Evolutionary conservation across 495 filamentous ascomycete genomes (phyloP), one percentile per base, ranked within the genome.

Genomic region (Daldinia bambusicola): DNA sequence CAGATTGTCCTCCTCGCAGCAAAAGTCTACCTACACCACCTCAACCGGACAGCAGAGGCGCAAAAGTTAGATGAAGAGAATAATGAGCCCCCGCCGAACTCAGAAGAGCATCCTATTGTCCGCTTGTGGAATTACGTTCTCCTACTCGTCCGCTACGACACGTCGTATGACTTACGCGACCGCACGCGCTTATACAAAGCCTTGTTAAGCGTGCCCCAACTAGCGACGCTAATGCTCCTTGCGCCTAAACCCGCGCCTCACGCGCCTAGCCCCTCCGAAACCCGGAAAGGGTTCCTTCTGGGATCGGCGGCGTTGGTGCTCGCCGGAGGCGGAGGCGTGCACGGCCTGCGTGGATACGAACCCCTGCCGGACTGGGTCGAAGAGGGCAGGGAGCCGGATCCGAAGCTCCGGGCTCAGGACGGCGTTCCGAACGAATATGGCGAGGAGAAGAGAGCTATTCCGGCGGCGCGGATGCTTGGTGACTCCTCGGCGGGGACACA

Each of bases 191-290:
- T 97, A 31, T 98, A 97, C 80, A 93, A 92, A 69, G 88, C 91
- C 1, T 86, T 99, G 4, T 87, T 99, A 1, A 85, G 87, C 20
- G 87, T 87, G 10, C 92, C 94, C 0, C 93, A 97, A 75, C 87
- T 99, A 14, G 95, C 95, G 14, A 94, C 90, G 7, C 84, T 99
- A 4, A 89, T 98, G 70, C 89, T 99, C 0, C 86, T 98, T 0
- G 95, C 95, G 2, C 95, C 95, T 0, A 99, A 99, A 76, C 95
- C 95, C 0, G 93, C 94, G 0, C 95, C 95, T 1, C 91, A 95
- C 52, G 87, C 90, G 0, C 92, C 93, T 0, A 95, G 91, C 62
- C 95, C 95, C 3, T 93, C 91, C 2, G 92, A 94, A 63, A 89
- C 88, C 2, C 85, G 93, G 6, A 91, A 89, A 55, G 90, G 88